phyloP scores from a whole-genome alignment of 2,329 filamentous ascomycete species.

The Nemania abortiva region DNA sequence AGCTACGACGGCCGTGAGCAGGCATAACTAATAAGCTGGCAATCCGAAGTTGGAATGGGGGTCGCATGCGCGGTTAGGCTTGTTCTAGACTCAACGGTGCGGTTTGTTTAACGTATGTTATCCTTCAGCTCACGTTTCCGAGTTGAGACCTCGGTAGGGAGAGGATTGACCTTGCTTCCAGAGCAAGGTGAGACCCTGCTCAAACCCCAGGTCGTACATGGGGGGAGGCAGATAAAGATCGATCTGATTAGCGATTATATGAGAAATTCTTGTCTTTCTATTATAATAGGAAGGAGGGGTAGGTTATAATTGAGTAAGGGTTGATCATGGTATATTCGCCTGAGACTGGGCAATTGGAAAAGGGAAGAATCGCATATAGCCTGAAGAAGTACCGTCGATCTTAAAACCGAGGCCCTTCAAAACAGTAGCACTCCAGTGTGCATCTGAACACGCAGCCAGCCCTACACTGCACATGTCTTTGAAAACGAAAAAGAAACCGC shows the following conservation, averaged over 20 bases:
- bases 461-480: background rate
- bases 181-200: conserved; percentile 23
- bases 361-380: background rate
- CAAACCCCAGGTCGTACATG: background rate
- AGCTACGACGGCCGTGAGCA: conserved; percentile 17
- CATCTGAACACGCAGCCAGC: no score
- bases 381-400: background rate
- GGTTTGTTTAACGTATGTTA: conserved; percentile 14
- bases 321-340: background rate
- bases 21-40: conserved; percentile 6
- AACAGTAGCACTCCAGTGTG: background rate
- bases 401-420: background rate
- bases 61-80: background rate
- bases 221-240: conserved; percentile 6
- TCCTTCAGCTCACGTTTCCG: conserved; percentile 15
- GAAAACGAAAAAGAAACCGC: background rate
- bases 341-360: background rate
- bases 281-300: background rate
- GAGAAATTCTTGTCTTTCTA: conserved; percentile 9
- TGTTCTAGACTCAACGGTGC: conserved; percentile 22
- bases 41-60: conserved; percentile 21
- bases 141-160: conserved; percentile 9
- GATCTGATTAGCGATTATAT: conserved; percentile 25
- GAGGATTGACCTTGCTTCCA: background rate
- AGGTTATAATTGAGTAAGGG: background rate